Evolutionary conservation across 78 protist species (phyloP).

Genomic region (Dictyostelium firmibasis): DNA sequence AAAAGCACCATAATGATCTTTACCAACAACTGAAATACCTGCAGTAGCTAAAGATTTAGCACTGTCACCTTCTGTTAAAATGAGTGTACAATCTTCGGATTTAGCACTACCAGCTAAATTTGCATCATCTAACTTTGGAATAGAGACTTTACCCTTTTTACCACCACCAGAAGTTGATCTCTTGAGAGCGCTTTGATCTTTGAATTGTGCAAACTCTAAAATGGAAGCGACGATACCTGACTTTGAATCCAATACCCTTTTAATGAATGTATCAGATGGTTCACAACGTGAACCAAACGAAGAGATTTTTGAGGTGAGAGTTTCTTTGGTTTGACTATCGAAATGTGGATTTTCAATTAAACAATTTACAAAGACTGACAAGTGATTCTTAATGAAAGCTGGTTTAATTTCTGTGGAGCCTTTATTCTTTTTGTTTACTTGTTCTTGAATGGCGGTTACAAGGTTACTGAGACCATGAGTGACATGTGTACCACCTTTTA

Average conservation of each 20-base stretch:
- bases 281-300: constrained; percentile 92
- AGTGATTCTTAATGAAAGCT: constrained; percentile 87
- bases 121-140: constrained; percentile 98
- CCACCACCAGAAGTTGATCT: not conserved
- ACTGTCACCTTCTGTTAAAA: constrained; percentile 92
- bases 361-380: constrained; percentile 95
- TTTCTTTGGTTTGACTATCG: constrained; percentile 97
- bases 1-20: constrained; percentile 98
- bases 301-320: constrained; percentile 80
- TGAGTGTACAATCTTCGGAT: constrained; percentile 96
- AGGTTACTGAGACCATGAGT: constrained; percentile 87
- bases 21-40: constrained; percentile 95
- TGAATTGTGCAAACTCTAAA: constrained; percentile 13
- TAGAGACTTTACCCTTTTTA: constrained; percentile 57
- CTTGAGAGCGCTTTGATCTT: constrained; percentile 33
- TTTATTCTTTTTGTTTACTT: constrained; percentile 59
- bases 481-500: constrained; percentile 98
- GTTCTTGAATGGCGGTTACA: not conserved
- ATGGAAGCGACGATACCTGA: constrained; percentile 37
- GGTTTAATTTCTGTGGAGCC: constrained; percentile 83
- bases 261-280: not conserved
- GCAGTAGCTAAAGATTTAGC: constrained; percentile 78
- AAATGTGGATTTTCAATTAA: constrained; percentile 98
- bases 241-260: constrained; percentile 9
- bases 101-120: constrained; percentile 94